Evolutionary conservation across 2,329 filamentous ascomycete genomes (phyloP), one percentile per base, ranked within the genome.

Genomic region (Rutstroemia sp.): DNA sequence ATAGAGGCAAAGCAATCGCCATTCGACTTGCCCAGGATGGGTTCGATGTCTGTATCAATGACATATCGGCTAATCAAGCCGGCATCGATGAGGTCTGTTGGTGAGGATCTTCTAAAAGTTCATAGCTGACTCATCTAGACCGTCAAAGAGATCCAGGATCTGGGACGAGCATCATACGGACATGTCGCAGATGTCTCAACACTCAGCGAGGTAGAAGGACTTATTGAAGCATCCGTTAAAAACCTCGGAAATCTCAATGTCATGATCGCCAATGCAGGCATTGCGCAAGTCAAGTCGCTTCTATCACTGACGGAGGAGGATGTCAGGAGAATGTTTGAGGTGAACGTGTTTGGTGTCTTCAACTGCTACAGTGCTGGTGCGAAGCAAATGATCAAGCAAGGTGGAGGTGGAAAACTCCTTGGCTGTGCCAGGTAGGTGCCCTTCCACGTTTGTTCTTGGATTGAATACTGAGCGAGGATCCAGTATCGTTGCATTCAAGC

Each of bases 1-100:
- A 9, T 19, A 83, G 82, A 60, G 83, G 83, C 48, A 81, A 79
- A 63, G 76, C 81, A 19, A 83, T 86, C 53, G 84, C 83, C 17
- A 70, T 84, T 7, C 80, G 84, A 2, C 75, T 88, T 16, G 83
- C 83, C 5, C 70, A 74, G 21, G 84, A 87, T 59, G 84, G 84
- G 54, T 88, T 87, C 70, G 75, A 82, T 61, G 73, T 88, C 50
- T 84, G 81, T 64, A 73, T 88, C 60, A 87, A 86, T 65, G 84
- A 87, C 61, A 71, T 87, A 16, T 61, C 73, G 27, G 72, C 76
- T 14, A 81, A 84, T 60, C 69, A 76, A 51, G 61, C 74, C 4
- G 76, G 72, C 1, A 78, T 80, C 58, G 76, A 83, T 51, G 73
- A 78, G 21, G 73, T 77, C 58, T 19, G 6, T 17, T 23, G 42